Base-by-base conservation (phyloP, 106 monocot genomes). In the Posidonia australis region DNA sequence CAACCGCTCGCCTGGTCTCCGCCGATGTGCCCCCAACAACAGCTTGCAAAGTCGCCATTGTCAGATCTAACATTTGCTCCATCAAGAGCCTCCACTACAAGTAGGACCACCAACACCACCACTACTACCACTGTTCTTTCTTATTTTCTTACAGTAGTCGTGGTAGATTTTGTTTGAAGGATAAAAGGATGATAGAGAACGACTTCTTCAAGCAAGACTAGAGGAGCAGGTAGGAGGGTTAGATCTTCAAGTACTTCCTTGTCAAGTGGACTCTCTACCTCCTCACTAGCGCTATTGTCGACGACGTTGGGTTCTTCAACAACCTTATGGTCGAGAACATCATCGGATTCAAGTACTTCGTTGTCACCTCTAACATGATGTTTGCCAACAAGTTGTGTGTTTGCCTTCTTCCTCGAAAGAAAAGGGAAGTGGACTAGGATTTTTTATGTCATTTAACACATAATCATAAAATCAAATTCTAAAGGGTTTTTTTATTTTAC, bases 31-130 rank as follows among this genome's bases (percentile, higher is more conserved):
- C 14, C 77, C 89, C 63, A 86, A 89, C 69, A 82, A 55, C 49
- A 78, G 81, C 47, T 94, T 86, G 5, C 93, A 83, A n/a, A 57
- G 54, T 85, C 23, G 93, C 93, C 68, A 77, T 93, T 67, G 66
- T 93, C 71, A 89, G 93, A 56, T 78, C 89, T 72, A 79, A 80
- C 10, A 23, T 80, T 67, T 89, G 76, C 73, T 86, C 89, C 30
- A 78, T 94, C 54, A 89, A 94, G 69, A 83, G 82, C 81, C 86
- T 94, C 63, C 89, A 94, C 57, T 94, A 86, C 71, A 89, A 94
- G 91, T 84, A 73, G 1, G 21, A 30, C 11, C 44, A n/a, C n/a
- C n/a, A n/a, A n/a, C 13, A 20, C 16, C 26, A n/a, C 13, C 17
- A 65, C 31, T 18, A 7, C 12, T 19, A 5, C 9, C 22, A 1